phyloP scores from a whole-genome alignment of 1,284 basidiomycete genomes.

The Microbotryum intermedium region DNA sequence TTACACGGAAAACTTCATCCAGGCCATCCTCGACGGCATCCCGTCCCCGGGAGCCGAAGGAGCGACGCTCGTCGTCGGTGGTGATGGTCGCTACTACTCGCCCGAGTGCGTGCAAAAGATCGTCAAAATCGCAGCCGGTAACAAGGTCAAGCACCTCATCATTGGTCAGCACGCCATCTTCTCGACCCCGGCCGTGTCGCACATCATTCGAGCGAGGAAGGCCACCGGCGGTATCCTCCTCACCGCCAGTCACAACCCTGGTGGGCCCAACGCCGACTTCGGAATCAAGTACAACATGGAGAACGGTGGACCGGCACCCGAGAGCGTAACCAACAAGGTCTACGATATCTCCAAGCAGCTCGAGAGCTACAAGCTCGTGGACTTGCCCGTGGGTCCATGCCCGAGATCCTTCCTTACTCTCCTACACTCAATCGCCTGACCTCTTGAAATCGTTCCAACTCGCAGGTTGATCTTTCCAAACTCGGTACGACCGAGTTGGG shows the following conservation, averaged over 20 bases:
- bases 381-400: constrained; percentile 55
- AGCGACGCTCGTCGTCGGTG: constrained; percentile 86
- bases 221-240: constrained; percentile 94
- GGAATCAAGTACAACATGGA: constrained; percentile 99
- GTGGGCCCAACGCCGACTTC: constrained; percentile 94
- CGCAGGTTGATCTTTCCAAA: constrained; percentile 72
- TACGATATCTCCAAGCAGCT: constrained; percentile 85
- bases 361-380: constrained; percentile 72
- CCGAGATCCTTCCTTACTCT: too few species aligned
- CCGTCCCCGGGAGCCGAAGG: constrained; percentile 57
- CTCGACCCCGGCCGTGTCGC: constrained; percentile 93
- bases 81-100: constrained; percentile 91
- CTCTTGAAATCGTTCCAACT: neutral
- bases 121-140: constrained; percentile 35
- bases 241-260: constrained; percentile 97
- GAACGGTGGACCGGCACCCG: constrained; percentile 94
- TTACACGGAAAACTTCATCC: constrained; percentile 98
- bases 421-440: too few species aligned
- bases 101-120: constrained; percentile 50
- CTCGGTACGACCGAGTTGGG: constrained; percentile 72
- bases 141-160: constrained; percentile 71
- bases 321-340: constrained; percentile 87
- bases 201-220: constrained; percentile 90
- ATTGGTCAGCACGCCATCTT: constrained; percentile 83
- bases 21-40: constrained; percentile 88